Evolutionary conservation across 306 rosid species (phyloP), one percentile per base, ranked within the genome.

Genomic region (Rosa chinensis): DNA sequence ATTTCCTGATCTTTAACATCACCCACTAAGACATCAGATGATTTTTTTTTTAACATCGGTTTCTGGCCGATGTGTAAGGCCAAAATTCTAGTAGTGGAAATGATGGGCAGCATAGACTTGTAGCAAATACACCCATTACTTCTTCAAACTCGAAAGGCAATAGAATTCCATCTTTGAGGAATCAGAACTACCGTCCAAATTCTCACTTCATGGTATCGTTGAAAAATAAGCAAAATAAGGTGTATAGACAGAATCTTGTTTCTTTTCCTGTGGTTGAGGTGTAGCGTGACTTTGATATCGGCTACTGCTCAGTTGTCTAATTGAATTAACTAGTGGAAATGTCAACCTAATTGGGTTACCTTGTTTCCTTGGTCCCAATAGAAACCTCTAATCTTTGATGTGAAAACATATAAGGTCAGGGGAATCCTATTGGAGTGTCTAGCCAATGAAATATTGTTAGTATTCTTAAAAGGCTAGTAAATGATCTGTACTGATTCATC

Each of bases 51-150:
- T n/a, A n/a, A n/a, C n/a, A n/a, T n/a, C n/a, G n/a, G n/a, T n/a
- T n/a, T n/a, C n/a, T n/a, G n/a, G n/a, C n/a, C n/a, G n/a, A n/a
- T n/a, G n/a, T n/a, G n/a, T n/a, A n/a, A n/a, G n/a, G n/a, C n/a
- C n/a, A n/a, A n/a, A n/a, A n/a, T n/a, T n/a, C n/a, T n/a, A n/a
- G n/a, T n/a, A n/a, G n/a, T n/a, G n/a, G n/a, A n/a, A n/a, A n/a
- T n/a, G n/a, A n/a, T n/a, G n/a, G n/a, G n/a, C n/a, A 95, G 81
- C 87, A 89, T n/a, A 87, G 95, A 82, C 91, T 93, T 13, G 87
- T 86, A 50, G 79, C 82, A 23, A 88, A 88, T 86, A 21, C 97
- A 25, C 42, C 89, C 16, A 81, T 88, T 1, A 75, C 90, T 4
- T 85, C 97, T 21, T 82, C 97, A 55, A 80, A 90, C 73, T 79